Percentiles rank a stretch among this genome's conserved stretches.
These are phyloP conservation scores for Globisporangium middletonii DNA, from an alignment of 352 stramenopile species.

Conservation along the genomic window DNA sequence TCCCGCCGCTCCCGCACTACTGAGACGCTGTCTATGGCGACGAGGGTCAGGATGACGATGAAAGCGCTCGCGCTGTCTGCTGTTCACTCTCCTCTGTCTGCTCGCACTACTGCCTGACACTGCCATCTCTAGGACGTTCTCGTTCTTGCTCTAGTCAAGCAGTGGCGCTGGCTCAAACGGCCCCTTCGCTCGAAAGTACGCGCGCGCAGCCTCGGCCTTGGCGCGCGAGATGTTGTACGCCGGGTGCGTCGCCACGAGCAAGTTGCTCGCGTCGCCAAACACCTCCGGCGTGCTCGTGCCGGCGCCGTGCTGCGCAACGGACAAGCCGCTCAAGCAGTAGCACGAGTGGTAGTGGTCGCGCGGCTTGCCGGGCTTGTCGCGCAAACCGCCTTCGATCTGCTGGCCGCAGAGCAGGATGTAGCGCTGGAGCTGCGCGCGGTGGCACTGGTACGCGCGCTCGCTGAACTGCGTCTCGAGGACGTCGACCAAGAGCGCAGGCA, in stretches of 20 bases:
- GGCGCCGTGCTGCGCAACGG: conserved; percentile 88
- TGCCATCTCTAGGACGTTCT: neutral
- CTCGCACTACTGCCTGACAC: neutral
- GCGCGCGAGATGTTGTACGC: conserved; percentile 91
- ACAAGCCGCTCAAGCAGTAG: conserved; percentile 97
- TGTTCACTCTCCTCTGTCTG: too few relatives aligned
- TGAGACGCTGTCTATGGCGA: conserved; percentile 1
- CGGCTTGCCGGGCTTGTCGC: conserved; percentile 92
- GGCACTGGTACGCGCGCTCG: conserved; percentile 51
- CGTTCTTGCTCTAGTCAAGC: neutral
- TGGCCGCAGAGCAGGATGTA: conserved; percentile 95
- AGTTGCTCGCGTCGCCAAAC: conserved; percentile 54
- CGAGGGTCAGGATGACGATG: neutral
- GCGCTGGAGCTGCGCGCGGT: conserved; percentile 74
- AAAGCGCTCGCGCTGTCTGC: neutral
- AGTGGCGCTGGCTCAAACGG: conserved; percentile 29
- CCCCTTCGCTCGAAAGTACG: conserved; percentile 60
- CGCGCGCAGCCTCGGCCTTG: conserved; percentile 63
- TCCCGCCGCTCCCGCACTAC: conserved; percentile 34
- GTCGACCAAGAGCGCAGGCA: conserved; percentile 76
- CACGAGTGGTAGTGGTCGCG: conserved; percentile 99
- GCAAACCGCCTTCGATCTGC: conserved; percentile 90
- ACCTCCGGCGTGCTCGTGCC: conserved; percentile 34
- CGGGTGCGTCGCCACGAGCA: conserved; percentile 83
- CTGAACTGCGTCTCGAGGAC: conserved; percentile 30